These are phyloP conservation scores for Hypoxylon sp. DNA, from an alignment of 2,329 filamentous ascomycete species.

Conservation along the genomic window DNA sequence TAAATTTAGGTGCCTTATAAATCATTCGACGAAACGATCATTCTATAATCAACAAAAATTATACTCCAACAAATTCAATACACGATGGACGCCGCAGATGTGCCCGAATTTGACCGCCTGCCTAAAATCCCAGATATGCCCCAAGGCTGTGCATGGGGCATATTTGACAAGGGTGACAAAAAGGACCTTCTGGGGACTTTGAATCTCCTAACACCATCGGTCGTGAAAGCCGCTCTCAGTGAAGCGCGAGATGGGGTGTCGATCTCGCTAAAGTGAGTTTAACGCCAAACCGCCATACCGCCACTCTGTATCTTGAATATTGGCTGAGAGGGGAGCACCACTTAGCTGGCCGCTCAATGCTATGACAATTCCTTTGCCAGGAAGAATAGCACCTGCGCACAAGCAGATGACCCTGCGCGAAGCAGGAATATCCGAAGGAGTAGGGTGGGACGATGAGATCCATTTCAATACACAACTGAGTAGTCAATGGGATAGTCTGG, in stretches of 20 bases:
- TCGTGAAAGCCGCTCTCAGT: constrained; percentile 59
- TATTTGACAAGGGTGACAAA: constrained; percentile 66
- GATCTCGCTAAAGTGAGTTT: constrained; percentile 66
- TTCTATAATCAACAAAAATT: not conserved
- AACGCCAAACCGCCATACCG: no score
- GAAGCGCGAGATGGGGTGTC: constrained; percentile 65
- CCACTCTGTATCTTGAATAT: not conserved
- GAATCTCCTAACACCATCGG: constrained; percentile 66
- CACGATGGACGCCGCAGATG: constrained; percentile 46
- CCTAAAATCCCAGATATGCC: constrained; percentile 62
- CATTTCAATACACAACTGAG: constrained; percentile 70
- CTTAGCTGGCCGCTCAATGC: constrained; percentile 62
- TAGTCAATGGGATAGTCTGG: constrained; percentile 71
- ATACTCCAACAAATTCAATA: not conserved
- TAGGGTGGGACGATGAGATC: constrained; percentile 65
- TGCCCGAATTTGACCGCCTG: constrained; percentile 63
- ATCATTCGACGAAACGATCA: not conserved
- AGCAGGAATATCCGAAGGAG: constrained; percentile 48
- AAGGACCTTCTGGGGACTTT: constrained; percentile 67
- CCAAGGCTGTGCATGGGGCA: constrained; percentile 66
- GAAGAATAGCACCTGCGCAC: constrained; percentile 57
- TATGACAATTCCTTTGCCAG: constrained; percentile 56
- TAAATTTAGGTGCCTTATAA: not conserved
- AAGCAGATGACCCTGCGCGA: constrained; percentile 56
- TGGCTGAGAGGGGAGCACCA: constrained; percentile 12